Conservation (phyloP, 2,329 filamentous ascomycete species). For the Dothiorella sarmentorum region DNA sequence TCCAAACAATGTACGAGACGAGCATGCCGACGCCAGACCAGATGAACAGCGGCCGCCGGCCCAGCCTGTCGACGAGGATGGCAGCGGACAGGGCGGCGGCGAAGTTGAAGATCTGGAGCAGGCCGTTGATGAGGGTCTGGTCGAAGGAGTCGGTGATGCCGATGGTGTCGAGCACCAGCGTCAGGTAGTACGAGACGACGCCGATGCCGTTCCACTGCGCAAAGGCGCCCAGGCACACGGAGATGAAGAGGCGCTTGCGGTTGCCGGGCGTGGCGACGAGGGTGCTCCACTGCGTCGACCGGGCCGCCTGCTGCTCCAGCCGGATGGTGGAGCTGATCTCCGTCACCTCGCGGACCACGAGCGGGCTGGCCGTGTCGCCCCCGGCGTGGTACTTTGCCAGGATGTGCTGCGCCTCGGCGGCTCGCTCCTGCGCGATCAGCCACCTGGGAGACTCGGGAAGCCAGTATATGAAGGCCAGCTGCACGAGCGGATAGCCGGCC, state of each 20-base stretch:
- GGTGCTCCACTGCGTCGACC: slow-evolving; percentile 5
- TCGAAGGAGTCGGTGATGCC: slow-evolving; percentile 35
- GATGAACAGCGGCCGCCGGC: slow-evolving; percentile 36
- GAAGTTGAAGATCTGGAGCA: slow-evolving; percentile 34
- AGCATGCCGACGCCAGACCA: slow-evolving; percentile 40
- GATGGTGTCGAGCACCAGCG: slow-evolving; percentile 32
- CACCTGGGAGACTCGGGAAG: slow-evolving; percentile 61
- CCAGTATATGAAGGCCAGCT: slow-evolving; percentile 38
- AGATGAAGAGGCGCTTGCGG: slow-evolving; percentile 52
- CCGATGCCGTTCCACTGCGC: slow-evolving; percentile 58
- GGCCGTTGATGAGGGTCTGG: slow-evolving; percentile 43
- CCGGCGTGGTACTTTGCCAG: slow-evolving; percentile 53
- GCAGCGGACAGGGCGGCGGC: slow-evolving; percentile 21
- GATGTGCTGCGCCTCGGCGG: slow-evolving; percentile 52
- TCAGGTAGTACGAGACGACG: slow-evolving; percentile 44
- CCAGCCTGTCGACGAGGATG: slow-evolving; percentile 36
- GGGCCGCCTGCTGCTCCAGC: slow-evolving; percentile 9
- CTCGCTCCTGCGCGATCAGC: slow-evolving; percentile 52
- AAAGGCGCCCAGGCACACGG: slow-evolving; percentile 53
- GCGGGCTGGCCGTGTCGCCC: slow-evolving; percentile 32
- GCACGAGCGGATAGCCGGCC: slow-evolving; percentile 44
- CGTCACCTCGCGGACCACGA: slow-evolving; percentile 3
- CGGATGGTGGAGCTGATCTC: background rate
- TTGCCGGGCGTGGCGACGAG: slow-evolving; percentile 40
- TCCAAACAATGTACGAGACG: slow-evolving; percentile 33